Evolutionary conservation across 176 grass and related monocot genomes (phyloP), one percentile per base, ranked within the genome.

Genomic region (Eleusine indica): DNA sequence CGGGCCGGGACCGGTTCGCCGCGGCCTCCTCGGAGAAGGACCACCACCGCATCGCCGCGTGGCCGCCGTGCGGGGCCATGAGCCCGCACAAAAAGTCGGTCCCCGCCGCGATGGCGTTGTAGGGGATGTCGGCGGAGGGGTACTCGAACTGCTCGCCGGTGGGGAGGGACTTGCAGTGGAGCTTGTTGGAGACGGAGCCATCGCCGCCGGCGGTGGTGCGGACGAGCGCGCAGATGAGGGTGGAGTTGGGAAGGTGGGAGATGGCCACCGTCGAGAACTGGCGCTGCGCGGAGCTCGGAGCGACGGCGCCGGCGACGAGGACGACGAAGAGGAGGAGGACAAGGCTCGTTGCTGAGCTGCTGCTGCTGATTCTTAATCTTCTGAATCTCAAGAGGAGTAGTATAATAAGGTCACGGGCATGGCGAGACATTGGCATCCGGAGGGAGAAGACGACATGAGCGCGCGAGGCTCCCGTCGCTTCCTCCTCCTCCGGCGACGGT

Each of bases 1-100:
- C 28, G 2, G 53, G 84, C 28, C 78, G 76, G 4, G 82, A 71
- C 3, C 88, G 61, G 68, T 54, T 80, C 15, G 66, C 22, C 2
- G 5, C 19, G 9, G 28, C 70, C 60, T 80, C 70, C 11, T 80
- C 83, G 13, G 78, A 18, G 46, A 98, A 91, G 18, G 84, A 84
- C 96, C 93, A 98, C 96, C 96, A 99, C 0, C 91, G 83, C 96
- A 99, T 96, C 29, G 89, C 92, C 15, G 85, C 75, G 64, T 86
- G 86, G 6, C 67, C 75, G 6, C 79, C 88, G 16, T 18, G 1
- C 0, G 86, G 72, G 1, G 82, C 16, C 66, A 85, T 85, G 77
- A 99, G 75, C 17, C 91, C 93, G 64, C 96, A 99, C 4, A 99
- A 65, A 58, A 92, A 99, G 78, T 84, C 91, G 9, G 80, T 78